These are phyloP conservation scores for Clavaria fumosa DNA, from an alignment of 768 basidiomycete species.

Conservation along the genomic window DNA sequence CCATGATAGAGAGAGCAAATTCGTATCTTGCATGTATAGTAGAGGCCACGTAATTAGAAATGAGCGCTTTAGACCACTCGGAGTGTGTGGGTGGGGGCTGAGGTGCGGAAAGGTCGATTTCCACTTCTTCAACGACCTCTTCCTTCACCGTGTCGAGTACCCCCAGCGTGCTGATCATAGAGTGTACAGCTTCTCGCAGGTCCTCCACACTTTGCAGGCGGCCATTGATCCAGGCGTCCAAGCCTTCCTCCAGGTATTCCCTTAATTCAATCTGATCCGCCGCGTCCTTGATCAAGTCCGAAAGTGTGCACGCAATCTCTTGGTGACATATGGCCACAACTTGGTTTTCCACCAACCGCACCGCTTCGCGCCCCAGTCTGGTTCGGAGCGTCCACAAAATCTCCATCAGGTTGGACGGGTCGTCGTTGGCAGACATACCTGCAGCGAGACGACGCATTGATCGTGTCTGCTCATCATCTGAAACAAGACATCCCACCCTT, in stretches of 20 bases:
- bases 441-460: conserved; percentile 35
- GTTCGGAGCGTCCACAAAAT: conserved; percentile 48
- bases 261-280: conserved; percentile 35
- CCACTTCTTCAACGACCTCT: conserved; percentile 67
- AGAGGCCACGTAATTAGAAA: conserved; percentile 44
- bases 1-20: conserved; percentile 47
- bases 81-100: conserved; percentile 38
- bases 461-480: conserved; percentile 52
- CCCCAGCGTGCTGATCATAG: conserved; percentile 53
- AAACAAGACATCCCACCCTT: conserved; percentile 45
- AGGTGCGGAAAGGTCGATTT: conserved; percentile 21
- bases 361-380: conserved; percentile 41
- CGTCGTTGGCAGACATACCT: conserved; percentile 25
- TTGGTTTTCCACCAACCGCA: conserved; percentile 41
- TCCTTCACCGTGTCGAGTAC: conserved; percentile 61
- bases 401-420: conserved; percentile 38
- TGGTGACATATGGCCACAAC: conserved; percentile 55
- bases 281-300: conserved; percentile 60
- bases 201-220: conserved; percentile 42
- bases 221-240: conserved; percentile 43
- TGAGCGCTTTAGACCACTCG: conserved; percentile 46
- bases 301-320: conserved; percentile 63
- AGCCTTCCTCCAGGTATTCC: conserved; percentile 43
- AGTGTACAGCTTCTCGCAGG: conserved; percentile 38
- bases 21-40: conserved; percentile 65